Percentiles rank a stretch among this genome's conserved stretches.
phyloP scores from a whole-genome alignment of 768 basidiomycete species.

The Xerocomellus dryophilus region DNA sequence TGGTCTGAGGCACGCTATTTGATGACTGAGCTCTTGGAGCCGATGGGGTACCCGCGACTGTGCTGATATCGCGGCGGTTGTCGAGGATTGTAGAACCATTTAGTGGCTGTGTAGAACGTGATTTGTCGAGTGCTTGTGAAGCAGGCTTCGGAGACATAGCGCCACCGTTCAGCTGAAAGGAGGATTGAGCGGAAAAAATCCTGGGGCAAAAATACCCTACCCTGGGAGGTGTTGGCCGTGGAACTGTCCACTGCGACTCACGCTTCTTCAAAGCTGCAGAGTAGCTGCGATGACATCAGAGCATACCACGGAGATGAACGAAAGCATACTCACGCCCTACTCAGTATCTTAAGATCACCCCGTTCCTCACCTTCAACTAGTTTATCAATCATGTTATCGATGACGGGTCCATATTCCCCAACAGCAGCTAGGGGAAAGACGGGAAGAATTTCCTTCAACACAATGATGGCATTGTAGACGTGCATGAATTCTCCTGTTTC shows the following conservation, averaged over 20 bases:
- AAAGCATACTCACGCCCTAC: conserved; percentile 56
- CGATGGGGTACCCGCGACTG: conserved; percentile 32
- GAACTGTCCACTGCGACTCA: conserved; percentile 52
- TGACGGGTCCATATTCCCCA: conserved; percentile 48
- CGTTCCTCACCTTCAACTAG: conserved; percentile 76
- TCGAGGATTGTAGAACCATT: conserved; percentile 42
- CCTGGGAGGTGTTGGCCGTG: conserved; percentile 32
- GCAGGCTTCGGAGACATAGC: conserved; percentile 28
- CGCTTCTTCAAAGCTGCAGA: conserved; percentile 73
- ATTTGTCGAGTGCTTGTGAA: conserved; percentile 36
- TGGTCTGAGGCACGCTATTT: conserved; percentile 25
- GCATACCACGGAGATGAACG: neutral
- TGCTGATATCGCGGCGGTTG: conserved; percentile 33
- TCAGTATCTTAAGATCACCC: conserved; percentile 79
- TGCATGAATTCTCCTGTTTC: conserved; percentile 93
- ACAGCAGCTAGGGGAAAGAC: conserved; percentile 78
- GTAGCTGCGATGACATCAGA: conserved; percentile 45
- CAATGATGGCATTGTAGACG: conserved; percentile 93
- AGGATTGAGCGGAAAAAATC: neutral
- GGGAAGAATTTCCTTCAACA: conserved; percentile 86
- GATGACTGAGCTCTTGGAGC: conserved; percentile 57
- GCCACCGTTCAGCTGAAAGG: conserved; percentile 27
- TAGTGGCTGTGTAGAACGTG: conserved; percentile 33
- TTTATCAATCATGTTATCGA: conserved; percentile 61
- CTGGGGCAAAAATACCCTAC: conserved; percentile 18